Conservation (phyloP, 331 rosid species). For the Quercus phellos region DNA sequence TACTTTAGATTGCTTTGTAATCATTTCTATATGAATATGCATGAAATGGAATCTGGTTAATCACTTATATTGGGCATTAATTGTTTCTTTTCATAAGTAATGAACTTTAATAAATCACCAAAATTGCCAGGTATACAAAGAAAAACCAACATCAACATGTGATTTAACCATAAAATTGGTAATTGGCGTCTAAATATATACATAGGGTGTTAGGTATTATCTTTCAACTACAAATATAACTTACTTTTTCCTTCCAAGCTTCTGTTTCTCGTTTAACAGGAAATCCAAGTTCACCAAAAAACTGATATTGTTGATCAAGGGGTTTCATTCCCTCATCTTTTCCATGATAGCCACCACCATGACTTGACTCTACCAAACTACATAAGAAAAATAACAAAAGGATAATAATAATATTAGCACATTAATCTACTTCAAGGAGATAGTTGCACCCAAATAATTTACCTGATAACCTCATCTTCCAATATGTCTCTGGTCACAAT, state of each 20-base stretch:
- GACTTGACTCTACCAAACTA: constrained; percentile 78
- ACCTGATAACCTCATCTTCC: constrained; percentile 73
- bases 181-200: too few relatives aligned
- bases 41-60: too few relatives aligned
- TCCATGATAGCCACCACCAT: constrained; percentile 61
- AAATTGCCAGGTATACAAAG: too few relatives aligned
- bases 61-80: too few relatives aligned
- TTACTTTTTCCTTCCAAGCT: constrained; percentile 89
- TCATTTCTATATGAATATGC: too few relatives aligned
- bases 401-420: neutral
- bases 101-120: too few relatives aligned
- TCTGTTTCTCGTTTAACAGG: constrained; percentile 61
- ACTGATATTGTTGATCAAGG: constrained; percentile 53
- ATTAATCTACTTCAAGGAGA: constrained; percentile 7
- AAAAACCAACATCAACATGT: too few relatives aligned
- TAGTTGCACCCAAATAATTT: constrained; percentile 18
- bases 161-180: too few relatives aligned
- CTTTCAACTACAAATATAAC: constrained; percentile 11
- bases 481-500: constrained; percentile 90
- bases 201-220: too few relatives aligned
- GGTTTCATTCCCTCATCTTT: constrained; percentile 65
- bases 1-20: too few relatives aligned
- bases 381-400: constrained; percentile 21
- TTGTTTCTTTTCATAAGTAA: too few relatives aligned
- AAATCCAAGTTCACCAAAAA: constrained; percentile 58